phyloP scores from a whole-genome alignment of 164 flowering plant species.

The Platanus orientalis region DNA sequence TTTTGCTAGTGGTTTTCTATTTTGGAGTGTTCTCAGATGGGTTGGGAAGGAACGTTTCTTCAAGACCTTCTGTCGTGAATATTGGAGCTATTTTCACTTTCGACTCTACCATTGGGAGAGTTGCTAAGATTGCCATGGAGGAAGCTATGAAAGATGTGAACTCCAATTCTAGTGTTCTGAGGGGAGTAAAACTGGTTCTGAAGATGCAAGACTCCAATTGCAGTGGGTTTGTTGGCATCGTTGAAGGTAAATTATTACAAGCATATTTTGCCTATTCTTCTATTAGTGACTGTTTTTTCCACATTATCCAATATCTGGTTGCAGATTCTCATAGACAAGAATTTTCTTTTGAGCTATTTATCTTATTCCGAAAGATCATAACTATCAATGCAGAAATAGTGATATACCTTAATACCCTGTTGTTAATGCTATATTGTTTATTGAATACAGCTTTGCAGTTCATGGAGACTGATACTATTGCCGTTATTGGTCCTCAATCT shows the following conservation, averaged over 20 bases:
- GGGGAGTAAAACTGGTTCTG: slow-evolving; percentile 50
- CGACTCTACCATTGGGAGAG: slow-evolving; percentile 78
- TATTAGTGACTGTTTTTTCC: not conserved
- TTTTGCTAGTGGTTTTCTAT: slow-evolving; percentile 23
- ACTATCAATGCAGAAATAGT: not conserved
- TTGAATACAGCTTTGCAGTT: slow-evolving; percentile 54
- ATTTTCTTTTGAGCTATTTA: not conserved
- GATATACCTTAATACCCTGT: not conserved
- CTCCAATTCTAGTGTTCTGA: slow-evolving; percentile 55
- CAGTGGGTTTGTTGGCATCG: slow-evolving; percentile 74
- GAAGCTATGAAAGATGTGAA: slow-evolving; percentile 88
- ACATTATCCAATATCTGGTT: not conserved
- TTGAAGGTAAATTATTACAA: slow-evolving; percentile 50
- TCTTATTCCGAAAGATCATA: no score
- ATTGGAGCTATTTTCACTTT: slow-evolving; percentile 78
- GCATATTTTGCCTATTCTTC: not conserved
- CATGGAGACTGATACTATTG: slow-evolving; percentile 76
- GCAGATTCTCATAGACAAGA: not conserved
- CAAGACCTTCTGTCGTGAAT: slow-evolving; percentile 69
- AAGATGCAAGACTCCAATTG: slow-evolving; percentile 51
- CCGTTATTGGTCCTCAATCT: slow-evolving; percentile 84
- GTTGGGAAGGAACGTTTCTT: slow-evolving; percentile 26
- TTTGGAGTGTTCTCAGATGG: slow-evolving; percentile 33
- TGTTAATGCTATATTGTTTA: not conserved
- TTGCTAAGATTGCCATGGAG: slow-evolving; percentile 77